Evolutionary conservation across 2,329 filamentous ascomycete genomes (phyloP), one percentile per base, ranked within the genome.

Genomic region (Penicillium decumbens): DNA sequence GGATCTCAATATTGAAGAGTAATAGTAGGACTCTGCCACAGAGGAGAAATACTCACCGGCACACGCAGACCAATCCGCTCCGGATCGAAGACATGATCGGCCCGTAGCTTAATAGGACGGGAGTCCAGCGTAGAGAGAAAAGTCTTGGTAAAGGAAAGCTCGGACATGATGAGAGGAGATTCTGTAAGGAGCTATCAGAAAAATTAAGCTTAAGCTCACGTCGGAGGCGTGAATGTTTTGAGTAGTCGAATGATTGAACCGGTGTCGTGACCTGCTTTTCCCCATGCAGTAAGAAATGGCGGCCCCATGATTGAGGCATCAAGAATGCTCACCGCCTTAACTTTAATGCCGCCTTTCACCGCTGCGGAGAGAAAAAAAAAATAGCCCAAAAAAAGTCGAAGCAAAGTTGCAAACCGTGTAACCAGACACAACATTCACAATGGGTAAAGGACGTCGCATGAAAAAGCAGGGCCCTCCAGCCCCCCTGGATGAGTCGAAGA

Each of bases 401-500:
- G 42, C 45, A 45, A 50, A 47, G 48, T 47, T 30, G 44, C 41
- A 39, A 57, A 54, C 38, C 46, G 60, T 45, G 30, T 47, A 59
- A 33, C 45, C 44, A 54, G 48, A 48, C 47, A 55, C 51, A 51
- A 51, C 49, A 58, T 41, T 68, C 68, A 83, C 69, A 65, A 95
- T 95, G 91, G 91, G 89, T 77, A 82, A 84, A 55, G 88, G 90
- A 70, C 87, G 90, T 69, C 89, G 91, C 64, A 95, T 96, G 85
- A 88, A 91, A 72, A 96, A 96, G 75, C 93, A 97, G 80, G 92
- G 90, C 48, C 79, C 86, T 57, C 93, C 93, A 46, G 82, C 87
- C 65, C 80, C 87, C 57, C 80, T 96, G 58, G 89, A 93, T 58
- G 89, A 95, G 60, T 75, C 72, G 18, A 75, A 72, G 67, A 81